Evolutionary conservation across 495 filamentous ascomycete species (phyloP).

Genomic region (Penicillium mononematosum): DNA sequence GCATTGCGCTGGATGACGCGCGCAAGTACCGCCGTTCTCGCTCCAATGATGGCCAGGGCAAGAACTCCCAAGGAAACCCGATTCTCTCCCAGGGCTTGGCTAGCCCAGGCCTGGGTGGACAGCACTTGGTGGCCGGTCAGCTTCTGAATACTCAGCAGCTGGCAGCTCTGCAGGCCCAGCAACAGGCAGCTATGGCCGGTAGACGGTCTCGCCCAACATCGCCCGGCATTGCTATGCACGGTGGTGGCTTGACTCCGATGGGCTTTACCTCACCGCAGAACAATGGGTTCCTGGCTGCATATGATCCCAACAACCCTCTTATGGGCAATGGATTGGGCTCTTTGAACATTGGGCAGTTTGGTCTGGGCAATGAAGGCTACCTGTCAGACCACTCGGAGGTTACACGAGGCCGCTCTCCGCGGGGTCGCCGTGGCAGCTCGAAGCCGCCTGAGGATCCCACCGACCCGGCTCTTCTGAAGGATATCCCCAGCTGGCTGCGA

Average conservation of each 20-base stretch:
- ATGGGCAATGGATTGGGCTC: constrained; percentile 71
- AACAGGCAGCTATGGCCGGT: constrained; percentile 72
- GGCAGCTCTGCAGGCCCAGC: constrained; percentile 79
- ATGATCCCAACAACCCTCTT: constrained; percentile 70
- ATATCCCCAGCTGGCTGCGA: constrained; percentile 94
- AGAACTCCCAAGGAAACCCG: constrained; percentile 41
- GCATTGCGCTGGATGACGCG: constrained; percentile 93
- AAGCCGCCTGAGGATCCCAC: constrained; percentile 98
- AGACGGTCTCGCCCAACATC: constrained; percentile 90
- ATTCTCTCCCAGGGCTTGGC: constrained; percentile 52
- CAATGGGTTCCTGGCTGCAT: constrained; percentile 91
- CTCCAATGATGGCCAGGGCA: constrained; percentile 77
- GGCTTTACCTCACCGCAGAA: constrained; percentile 87
- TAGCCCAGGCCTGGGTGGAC: constrained; percentile 55
- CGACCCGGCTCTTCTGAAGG: constrained; percentile 84
- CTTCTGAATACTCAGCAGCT: constrained; percentile 81
- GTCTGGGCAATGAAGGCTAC: constrained; percentile 77
- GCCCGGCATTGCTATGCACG: constrained; percentile 83
- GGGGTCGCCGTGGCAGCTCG: constrained; percentile 88
- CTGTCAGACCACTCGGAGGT: constrained; percentile 92
- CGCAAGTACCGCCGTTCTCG: constrained; percentile 89
- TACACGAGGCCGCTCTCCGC: constrained; percentile 83
- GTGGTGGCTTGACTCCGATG: constrained; percentile 56
- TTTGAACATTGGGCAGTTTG: constrained; percentile 74
- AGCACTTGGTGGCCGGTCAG: constrained; percentile 83